Percentiles rank a stretch among this genome's conserved stretches.
Evolutionary conservation across 176 grass and related monocot species (phyloP).

Genomic region (Oryza glaberrima): DNA sequence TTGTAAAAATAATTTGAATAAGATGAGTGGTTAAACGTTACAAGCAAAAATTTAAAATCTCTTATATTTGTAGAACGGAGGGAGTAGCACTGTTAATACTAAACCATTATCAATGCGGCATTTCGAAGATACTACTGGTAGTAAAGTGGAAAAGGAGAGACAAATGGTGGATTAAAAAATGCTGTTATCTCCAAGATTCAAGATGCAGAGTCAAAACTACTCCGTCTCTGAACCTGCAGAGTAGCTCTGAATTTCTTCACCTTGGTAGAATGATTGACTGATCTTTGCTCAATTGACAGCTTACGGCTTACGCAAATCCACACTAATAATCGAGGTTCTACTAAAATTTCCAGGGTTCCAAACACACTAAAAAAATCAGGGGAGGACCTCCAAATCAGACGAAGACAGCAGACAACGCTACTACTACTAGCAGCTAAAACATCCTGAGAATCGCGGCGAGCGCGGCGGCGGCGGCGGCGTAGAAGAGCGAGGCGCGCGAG

Average conservation of each 20-base stretch:
- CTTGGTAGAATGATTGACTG: conserved; percentile 4
- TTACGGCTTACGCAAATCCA: conserved; percentile 39
- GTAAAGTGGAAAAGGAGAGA: background rate
- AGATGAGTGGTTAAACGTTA: too few species aligned
- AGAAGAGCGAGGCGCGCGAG: conserved; percentile 1
- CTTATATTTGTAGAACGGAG: too few species aligned
- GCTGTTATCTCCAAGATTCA: background rate
- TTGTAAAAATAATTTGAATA: too few species aligned
- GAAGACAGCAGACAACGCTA: background rate
- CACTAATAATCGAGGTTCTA: background rate
- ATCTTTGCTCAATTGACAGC: conserved; percentile 25
- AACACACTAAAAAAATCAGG: background rate
- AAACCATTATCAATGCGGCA: background rate
- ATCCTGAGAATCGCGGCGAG: conserved; percentile 45
- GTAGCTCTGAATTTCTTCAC: conserved; percentile 33
- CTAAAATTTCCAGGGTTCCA: background rate
- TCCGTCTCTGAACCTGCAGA: too few species aligned
- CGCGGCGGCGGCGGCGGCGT: conserved; percentile 44
- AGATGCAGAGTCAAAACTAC: background rate
- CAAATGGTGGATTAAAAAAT: background rate
- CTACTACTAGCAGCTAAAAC: background rate
- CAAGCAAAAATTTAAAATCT: too few species aligned
- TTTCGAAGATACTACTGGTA: background rate
- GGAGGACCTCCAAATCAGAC: background rate
- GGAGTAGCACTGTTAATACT: background rate